Conservation (phyloP, 2,329 filamentous ascomycete genomes). For the Monosporascus ibericus region DNA sequence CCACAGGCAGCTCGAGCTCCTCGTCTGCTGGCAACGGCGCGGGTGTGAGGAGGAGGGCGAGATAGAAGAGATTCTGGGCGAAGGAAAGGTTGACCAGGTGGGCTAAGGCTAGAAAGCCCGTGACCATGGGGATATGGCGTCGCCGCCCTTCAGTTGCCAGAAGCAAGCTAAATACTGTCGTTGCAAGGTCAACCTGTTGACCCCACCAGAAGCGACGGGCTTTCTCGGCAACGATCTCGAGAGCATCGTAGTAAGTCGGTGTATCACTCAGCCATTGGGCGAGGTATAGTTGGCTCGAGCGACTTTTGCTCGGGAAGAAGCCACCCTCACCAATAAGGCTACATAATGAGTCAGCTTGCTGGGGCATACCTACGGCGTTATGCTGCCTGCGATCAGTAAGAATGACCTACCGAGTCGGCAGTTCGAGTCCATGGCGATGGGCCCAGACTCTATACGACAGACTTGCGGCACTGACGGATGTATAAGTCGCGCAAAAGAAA, state of each 20-base stretch:
- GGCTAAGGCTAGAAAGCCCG: constrained; percentile 52
- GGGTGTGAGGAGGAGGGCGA: constrained; percentile 51
- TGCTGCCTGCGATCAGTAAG: not conserved
- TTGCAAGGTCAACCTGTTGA: constrained; percentile 51
- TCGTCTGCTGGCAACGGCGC: constrained; percentile 32
- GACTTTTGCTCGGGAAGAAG: constrained; percentile 19
- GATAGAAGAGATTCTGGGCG: constrained; percentile 57
- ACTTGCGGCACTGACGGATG: constrained; percentile 21
- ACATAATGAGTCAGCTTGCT: constrained; percentile 5
- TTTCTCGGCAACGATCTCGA: constrained; percentile 49
- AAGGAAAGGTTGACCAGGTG: constrained; percentile 56
- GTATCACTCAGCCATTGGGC: constrained; percentile 49
- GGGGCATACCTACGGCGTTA: not conserved
- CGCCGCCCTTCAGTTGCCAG: constrained; percentile 53
- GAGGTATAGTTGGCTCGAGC: constrained; percentile 30
- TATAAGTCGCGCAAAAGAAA: constrained; percentile 23
- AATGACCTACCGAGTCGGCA: constrained; percentile 21
- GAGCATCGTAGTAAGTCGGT: constrained; percentile 43
- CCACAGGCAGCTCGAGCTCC: constrained; percentile 21
- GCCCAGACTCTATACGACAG: constrained; percentile 35
- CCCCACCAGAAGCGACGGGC: constrained; percentile 56
- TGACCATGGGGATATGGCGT: constrained; percentile 47
- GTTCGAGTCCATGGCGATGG: constrained; percentile 27
- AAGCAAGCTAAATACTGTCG: constrained; percentile 49
- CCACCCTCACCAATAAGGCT: constrained; percentile 21